Base-by-base conservation (phyloP, 164 flowering plant species). In the Chimonanthus salicifolius region DNA sequence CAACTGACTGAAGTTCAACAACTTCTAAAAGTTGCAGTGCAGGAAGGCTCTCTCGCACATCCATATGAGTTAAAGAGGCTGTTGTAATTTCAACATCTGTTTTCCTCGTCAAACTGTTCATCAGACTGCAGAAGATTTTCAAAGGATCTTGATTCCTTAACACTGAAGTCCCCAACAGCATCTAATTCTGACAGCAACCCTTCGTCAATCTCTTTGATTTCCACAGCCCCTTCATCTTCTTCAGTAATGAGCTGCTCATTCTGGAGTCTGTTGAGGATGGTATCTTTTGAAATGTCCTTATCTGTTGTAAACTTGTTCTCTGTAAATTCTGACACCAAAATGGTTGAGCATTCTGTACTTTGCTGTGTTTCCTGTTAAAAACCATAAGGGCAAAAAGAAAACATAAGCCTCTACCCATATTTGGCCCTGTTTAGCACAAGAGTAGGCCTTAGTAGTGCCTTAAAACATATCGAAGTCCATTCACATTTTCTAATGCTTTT, bases 101-200 rank as follows among this genome's bases (percentile, higher is more conserved):
- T 72, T 21, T n/a, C 58, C 58, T 43, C 33, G 47, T n/a, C 9
- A 8, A 63, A 5, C 18, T 62, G 47, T 48, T 44, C 46, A 33
- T 45, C 49, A 45, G 49, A 11, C 45, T 68, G 13, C 2, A 47
- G 47, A 16, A 20, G 21, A 47, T 68, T 16, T n/a, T n/a, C 60
- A 54, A n/a, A n/a, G 16, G 70, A 68, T 68, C 48, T 68, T 49
- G 33, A 21, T 68, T 83, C 84, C 21, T 76, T 74, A 67, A 84
- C 80, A 60, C 87, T 80, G 72, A 93, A 93, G 78, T 93, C 94
- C 67, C 98, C 95, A 79, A 87, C 87, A 7, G 82, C 77, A 69
- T 92, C 93, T 78, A 92, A 75, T 77, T 89, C 92, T 1, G 79
- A 72, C 73, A 92, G 68, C 16, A 43, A 44, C 68, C 8, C 49